Evolutionary conservation across 2,329 filamentous ascomycete species (phyloP).

Genomic region (Aspergillus ochraceus): DNA sequence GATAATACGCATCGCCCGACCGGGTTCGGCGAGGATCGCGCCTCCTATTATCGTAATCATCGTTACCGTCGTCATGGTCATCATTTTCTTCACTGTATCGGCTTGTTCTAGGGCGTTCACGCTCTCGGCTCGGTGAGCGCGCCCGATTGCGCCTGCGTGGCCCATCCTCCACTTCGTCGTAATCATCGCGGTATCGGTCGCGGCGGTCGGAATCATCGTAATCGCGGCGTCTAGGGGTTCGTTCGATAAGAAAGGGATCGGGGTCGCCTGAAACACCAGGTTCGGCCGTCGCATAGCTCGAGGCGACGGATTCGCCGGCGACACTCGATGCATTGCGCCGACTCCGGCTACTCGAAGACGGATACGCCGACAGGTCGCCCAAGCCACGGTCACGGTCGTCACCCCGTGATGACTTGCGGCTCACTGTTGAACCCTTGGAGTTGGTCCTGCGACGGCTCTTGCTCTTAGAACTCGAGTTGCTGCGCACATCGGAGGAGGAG

Average conservation of each 20-base stretch:
- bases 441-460: slow-evolving; percentile 33
- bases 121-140: slow-evolving; percentile 29
- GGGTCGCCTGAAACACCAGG: slow-evolving; percentile 28
- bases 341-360: slow-evolving; percentile 25
- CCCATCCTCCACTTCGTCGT: slow-evolving; percentile 17
- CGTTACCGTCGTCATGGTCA: slow-evolving; percentile 19
- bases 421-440: slow-evolving; percentile 34
- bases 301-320: slow-evolving; percentile 33
- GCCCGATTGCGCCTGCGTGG: slow-evolving; percentile 25
- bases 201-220: slow-evolving; percentile 23
- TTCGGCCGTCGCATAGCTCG: slow-evolving; percentile 43
- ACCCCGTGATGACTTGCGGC: slow-evolving; percentile 45
- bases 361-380: slow-evolving; percentile 33
- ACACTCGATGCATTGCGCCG: slow-evolving; percentile 28
- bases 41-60: slow-evolving; percentile 16
- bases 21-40: slow-evolving; percentile 31
- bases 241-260: slow-evolving; percentile 32
- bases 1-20: slow-evolving; percentile 29
- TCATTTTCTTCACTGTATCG: slow-evolving; percentile 23
- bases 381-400: slow-evolving; percentile 48
- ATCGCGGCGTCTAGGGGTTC: slow-evolving; percentile 28
- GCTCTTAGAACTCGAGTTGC: slow-evolving; percentile 33
- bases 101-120: slow-evolving; percentile 22
- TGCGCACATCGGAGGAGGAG: slow-evolving; percentile 35
- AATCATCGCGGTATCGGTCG: slow-evolving; percentile 20